Percentiles rank a stretch among this genome's conserved stretches.
Conservation (phyloP, 345 rosid genomes). For the Erysimum cheiranthoides region DNA sequence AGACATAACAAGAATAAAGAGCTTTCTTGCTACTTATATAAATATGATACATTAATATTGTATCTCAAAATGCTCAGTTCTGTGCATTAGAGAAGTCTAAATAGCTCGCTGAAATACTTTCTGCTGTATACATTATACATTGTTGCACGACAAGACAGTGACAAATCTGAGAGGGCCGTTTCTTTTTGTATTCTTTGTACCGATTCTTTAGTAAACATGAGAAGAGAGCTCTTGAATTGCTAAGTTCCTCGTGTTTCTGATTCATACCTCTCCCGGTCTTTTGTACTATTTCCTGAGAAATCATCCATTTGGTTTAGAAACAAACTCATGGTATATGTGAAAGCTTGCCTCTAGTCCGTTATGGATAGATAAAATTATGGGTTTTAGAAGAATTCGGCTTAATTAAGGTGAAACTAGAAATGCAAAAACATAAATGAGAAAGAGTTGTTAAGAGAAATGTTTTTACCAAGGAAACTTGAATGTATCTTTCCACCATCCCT, state of each 20-base stretch:
- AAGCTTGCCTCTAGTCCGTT: constrained; percentile 18
- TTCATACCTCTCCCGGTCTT: constrained; percentile 9
- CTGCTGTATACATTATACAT: constrained; percentile 34
- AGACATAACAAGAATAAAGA: constrained; percentile 5
- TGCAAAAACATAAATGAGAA: constrained; percentile 29
- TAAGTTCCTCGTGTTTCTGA: constrained; percentile 18
- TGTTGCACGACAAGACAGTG: constrained; percentile 28
- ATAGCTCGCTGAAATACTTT: constrained; percentile 34
- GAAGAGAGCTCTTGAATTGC: constrained; percentile 37
- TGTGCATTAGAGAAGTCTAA: constrained; percentile 33
- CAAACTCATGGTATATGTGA: constrained; percentile 8
- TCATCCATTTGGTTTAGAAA: constrained; percentile 29
- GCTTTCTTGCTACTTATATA: constrained; percentile 16
- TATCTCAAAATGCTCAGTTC: constrained; percentile 38
- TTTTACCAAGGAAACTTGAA: constrained; percentile 95
- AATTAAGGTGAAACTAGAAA: not conserved
- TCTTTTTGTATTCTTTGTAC: constrained; percentile 31
- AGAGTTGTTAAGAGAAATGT: constrained; percentile 17
- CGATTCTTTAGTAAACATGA: constrained; percentile 22
- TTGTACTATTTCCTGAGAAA: constrained; percentile 42
- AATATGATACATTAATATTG: constrained; percentile 43
- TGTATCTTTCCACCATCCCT: constrained; percentile 95
- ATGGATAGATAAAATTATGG: not conserved
- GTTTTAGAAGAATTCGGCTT: constrained; percentile 1
- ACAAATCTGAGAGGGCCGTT: constrained; percentile 21